A percentile compares a stretch with the other conserved stretches of the same genome.
Conservation (phyloP, 345 rosid species). For the Linum trigynum region DNA sequence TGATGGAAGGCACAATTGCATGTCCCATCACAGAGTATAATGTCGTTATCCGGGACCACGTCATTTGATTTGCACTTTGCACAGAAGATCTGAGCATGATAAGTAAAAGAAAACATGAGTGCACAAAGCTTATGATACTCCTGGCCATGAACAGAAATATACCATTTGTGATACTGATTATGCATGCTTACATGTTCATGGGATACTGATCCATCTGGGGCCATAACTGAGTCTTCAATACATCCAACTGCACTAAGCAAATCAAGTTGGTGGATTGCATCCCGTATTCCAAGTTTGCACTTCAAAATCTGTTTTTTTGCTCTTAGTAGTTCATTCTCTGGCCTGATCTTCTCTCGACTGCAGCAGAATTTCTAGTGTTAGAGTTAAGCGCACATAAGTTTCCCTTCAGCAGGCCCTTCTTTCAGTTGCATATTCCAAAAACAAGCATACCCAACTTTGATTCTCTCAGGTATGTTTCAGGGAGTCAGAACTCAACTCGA, state of each 20-base stretch:
- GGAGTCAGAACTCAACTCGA: not conserved
- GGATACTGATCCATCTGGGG: slow-evolving; percentile 90
- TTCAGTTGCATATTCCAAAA: not conserved
- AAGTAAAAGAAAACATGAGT: slow-evolving; percentile 12
- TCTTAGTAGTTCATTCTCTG: slow-evolving; percentile 80
- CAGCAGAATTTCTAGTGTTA: slow-evolving; percentile 14
- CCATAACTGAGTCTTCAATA: slow-evolving; percentile 73
- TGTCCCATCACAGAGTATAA: slow-evolving; percentile 90
- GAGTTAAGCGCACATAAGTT: not conserved
- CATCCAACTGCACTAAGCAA: slow-evolving; percentile 71
- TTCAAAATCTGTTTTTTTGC: slow-evolving; percentile 76
- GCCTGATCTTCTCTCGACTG: slow-evolving; percentile 93
- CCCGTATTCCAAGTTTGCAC: slow-evolving; percentile 95
- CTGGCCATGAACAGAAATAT: not conserved
- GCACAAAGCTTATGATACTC: slow-evolving; percentile 4
- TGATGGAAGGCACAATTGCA: slow-evolving; percentile 94
- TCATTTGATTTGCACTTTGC: slow-evolving; percentile 82
- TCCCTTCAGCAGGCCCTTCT: too few relatives aligned
- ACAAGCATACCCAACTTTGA: not conserved
- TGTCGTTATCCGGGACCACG: slow-evolving; percentile 83
- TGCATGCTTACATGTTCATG: slow-evolving; percentile 69
- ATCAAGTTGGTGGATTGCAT: slow-evolving; percentile 69
- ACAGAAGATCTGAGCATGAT: slow-evolving; percentile 65
- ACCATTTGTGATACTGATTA: not conserved
- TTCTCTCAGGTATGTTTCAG: not conserved